phyloP scores from a whole-genome alignment of 345 rosid genomes.

The Citrus inodora region DNA sequence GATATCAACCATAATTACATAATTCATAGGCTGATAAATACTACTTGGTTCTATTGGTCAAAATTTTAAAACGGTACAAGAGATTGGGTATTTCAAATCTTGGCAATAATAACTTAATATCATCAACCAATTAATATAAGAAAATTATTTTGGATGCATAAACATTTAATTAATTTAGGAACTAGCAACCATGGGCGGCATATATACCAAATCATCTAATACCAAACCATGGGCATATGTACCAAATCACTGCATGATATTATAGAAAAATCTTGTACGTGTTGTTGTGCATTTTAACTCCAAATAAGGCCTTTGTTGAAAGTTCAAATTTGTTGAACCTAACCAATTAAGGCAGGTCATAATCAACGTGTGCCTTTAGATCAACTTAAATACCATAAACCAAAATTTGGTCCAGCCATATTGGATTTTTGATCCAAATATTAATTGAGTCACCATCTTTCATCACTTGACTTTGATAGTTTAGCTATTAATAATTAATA shows the following conservation, averaged over 20 bases:
- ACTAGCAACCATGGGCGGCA: not conserved
- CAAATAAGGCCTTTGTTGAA: too few species aligned
- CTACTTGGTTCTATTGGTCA: too few species aligned
- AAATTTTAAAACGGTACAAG: too few species aligned
- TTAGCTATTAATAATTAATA: not conserved
- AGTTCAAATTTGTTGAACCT: not conserved
- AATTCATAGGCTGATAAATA: too few species aligned
- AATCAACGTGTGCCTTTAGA: not conserved
- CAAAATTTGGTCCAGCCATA: constrained; percentile 1
- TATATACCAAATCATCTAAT: too few species aligned
- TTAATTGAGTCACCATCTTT: constrained; percentile 10
- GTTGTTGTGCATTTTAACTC: too few species aligned
- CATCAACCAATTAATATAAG: not conserved
- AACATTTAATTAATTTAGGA: not conserved
- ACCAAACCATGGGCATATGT: not conserved
- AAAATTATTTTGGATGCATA: not conserved
- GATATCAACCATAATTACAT: too few species aligned
- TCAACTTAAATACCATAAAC: not conserved
- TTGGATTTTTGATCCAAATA: not conserved
- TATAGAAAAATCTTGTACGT: too few species aligned
- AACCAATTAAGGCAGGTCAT: constrained; percentile 6
- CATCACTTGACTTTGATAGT: constrained; percentile 6
- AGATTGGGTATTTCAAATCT: too few species aligned
- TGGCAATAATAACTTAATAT: too few species aligned
- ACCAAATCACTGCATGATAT: not conserved